Evolutionary conservation across 2,329 filamentous ascomycete genomes (phyloP), one percentile per base, ranked within the genome.

Genomic region (Diaporthe sp.): DNA sequence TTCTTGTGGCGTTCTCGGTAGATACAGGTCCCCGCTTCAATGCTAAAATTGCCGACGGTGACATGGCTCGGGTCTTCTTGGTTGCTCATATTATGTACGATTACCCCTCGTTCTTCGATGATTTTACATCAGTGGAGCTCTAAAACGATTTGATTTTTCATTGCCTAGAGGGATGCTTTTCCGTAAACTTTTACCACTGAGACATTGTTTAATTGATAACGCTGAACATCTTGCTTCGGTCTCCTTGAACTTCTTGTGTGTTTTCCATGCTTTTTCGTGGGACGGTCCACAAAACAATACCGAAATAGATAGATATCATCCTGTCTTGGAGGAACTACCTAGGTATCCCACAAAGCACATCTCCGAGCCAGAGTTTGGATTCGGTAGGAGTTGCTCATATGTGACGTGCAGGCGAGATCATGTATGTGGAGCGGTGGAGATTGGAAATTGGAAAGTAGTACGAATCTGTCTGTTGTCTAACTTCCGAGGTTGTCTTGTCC

Each of bases 1-100:
- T 68, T 37, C 44, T 53, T 31, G 49, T 3, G 65, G 65, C 65
- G 49, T 70, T 70, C 28, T 22, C 37, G 49, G 49, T 70, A 70
- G 34, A 70, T 70, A 70, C 15, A 70, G 65, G 65, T 55, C 65
- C 34, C 37, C 34, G 65, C 65, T 55, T 55, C 65, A 55, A 55
- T 70, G 49, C 49, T 39, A 70, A 55, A 70, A 70, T 22, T 28
- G 34, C 49, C 17, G n/a, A 70, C 42, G 49, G 46, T 34, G 13
- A 70, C 3, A 19, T 28, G 49, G 65, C 65, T 53, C 37, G 37
- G 34, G n/a, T 25, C 15, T 42, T 12, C 0, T 70, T 31, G 34
- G 10, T 42, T 39, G 8, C 15, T 9, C 7, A 42, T 17, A 5
- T 25, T 1, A 51, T 68, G 13, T 25, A 37, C 8, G 19, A 17